Base-by-base conservation (phyloP, 2,329 filamentous ascomycete genomes). In the Pestalotiopsis fici region DNA sequence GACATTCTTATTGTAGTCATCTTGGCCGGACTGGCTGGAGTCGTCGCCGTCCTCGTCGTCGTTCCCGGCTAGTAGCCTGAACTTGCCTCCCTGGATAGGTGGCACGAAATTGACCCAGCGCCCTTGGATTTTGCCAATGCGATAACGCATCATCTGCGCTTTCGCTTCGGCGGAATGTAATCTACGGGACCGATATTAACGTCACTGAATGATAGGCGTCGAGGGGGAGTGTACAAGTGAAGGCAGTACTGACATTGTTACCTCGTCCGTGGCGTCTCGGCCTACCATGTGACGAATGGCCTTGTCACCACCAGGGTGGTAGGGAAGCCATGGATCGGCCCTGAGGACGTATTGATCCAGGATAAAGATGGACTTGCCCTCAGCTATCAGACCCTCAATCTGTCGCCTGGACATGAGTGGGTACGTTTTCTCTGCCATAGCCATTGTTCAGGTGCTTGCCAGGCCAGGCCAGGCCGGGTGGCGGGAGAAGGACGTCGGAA, bases 261-360 rank as follows among this genome's bases (percentile, higher is more conserved):
- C 91, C 81, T 98, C 96, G 79, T 98, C 95, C 12, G 95, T 98
- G 63, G 94, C 95, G 88, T 97, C 94, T 80, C 92, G 89, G 69
- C 94, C 94, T 69, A 98, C 88, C 94, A 98, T 96, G 77, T 99
- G 96, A 77, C 89, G 84, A 71, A 99, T 97, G 65, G 95, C 88
- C 81, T 94, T 96, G 74, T 95, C 91, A 73, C 96, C 96, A 67
- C 96, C 96, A 13, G 96, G 96, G 75, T 98, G 96, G 76, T 93
- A 98, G 65, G 89, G 89, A 64, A 97, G 83, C 93, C 94, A 99
- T 50, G 91, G 86, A 79, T 98, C 95, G 37, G 94, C 90, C 81
- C 94, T 97, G 72, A 98, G 81, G 11, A 98, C 94, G 74, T 90
- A 88, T 68, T 89, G 86, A 73, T 97, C 89, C 68, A 96, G 85